These are phyloP conservation scores for Gynandropsis gynandra DNA, from an alignment of 345 rosid genomes.

Conservation along the genomic window DNA sequence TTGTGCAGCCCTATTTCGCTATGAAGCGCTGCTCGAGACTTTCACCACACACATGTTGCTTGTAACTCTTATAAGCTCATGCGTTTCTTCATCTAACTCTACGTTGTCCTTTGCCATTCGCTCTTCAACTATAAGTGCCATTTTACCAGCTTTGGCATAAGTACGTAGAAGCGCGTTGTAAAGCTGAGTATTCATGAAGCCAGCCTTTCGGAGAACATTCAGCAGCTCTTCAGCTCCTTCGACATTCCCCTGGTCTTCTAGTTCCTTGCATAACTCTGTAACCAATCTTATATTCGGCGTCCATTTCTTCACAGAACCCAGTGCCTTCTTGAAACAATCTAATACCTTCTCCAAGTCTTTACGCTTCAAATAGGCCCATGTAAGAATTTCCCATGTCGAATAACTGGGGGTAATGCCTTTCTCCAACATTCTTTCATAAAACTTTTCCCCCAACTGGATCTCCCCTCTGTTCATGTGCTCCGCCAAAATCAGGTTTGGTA, in stretches of 20 bases:
- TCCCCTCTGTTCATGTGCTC: slow-evolving; percentile 52
- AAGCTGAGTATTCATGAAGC: slow-evolving; percentile 50
- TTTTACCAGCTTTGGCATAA: slow-evolving; percentile 69
- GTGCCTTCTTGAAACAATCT: slow-evolving; percentile 55
- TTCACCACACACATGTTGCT: slow-evolving; percentile 61
- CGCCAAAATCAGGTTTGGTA: slow-evolving; percentile 63
- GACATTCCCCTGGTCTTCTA: slow-evolving; percentile 53
- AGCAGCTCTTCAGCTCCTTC: slow-evolving; percentile 64
- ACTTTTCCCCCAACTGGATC: slow-evolving; percentile 46
- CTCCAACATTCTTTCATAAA: slow-evolving; percentile 37
- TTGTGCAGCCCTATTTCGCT: slow-evolving; percentile 1
- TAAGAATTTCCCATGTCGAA: slow-evolving; percentile 82
- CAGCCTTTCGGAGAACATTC: slow-evolving; percentile 51
- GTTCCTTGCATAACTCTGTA: slow-evolving; percentile 35
- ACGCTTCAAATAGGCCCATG: slow-evolving; percentile 53
- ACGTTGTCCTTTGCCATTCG: slow-evolving; percentile 66
- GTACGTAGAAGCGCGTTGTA: slow-evolving; percentile 65
- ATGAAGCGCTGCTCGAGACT: slow-evolving; percentile 34
- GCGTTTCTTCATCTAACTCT: slow-evolving; percentile 53
- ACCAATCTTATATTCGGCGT: slow-evolving; percentile 47
- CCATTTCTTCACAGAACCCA: slow-evolving; percentile 64
- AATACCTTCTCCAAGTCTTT: slow-evolving; percentile 47
- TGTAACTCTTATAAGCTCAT: slow-evolving; percentile 46
- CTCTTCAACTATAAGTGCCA: slow-evolving; percentile 69
- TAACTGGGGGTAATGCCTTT: slow-evolving; percentile 57